Percentiles rank a stretch among this genome's conserved stretches.
Evolutionary conservation across 1,139 yeast species (phyloP).

Genomic region (Pichia sp.): DNA sequence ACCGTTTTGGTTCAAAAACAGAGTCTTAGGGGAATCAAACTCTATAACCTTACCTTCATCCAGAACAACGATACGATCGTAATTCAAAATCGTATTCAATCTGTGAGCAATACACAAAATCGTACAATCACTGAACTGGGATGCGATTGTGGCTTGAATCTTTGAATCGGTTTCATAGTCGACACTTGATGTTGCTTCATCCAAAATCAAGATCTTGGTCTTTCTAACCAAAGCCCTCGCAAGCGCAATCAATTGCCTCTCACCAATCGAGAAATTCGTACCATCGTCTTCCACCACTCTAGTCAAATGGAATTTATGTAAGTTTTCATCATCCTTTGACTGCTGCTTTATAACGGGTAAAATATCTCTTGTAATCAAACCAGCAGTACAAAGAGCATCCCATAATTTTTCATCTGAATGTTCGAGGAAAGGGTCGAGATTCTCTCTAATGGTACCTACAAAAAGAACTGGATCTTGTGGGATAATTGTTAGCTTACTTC

Average conservation of each 20-base stretch:
- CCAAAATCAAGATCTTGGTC: constrained; percentile 47
- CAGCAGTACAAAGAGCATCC: constrained; percentile 46
- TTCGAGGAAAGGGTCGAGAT: constrained; percentile 52
- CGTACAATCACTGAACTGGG: constrained; percentile 45
- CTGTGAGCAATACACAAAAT: constrained; percentile 56
- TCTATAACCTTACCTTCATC: constrained; percentile 47
- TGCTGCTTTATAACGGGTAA: constrained; percentile 23
- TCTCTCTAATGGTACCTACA: constrained; percentile 49
- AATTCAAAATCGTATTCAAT: constrained; percentile 48
- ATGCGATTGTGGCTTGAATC: constrained; percentile 46
- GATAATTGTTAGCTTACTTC: constrained; percentile 52
- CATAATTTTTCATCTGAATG: constrained; percentile 43
- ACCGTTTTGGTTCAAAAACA: constrained; percentile 33
- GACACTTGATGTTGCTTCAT: constrained; percentile 55
- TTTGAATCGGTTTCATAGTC: constrained; percentile 52
- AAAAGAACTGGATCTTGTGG: constrained; percentile 64
- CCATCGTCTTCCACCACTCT: constrained; percentile 52
- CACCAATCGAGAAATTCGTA: constrained; percentile 50
- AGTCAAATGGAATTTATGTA: constrained; percentile 48
- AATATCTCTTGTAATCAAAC: constrained; percentile 35
- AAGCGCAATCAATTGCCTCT: constrained; percentile 50
- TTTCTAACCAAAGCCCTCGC: constrained; percentile 52
- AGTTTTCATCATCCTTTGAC: constrained; percentile 18
- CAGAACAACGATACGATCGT: constrained; percentile 49
- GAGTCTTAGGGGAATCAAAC: constrained; percentile 43